Evolutionary conservation across 306 rosid genomes (phyloP), one percentile per base, ranked within the genome.

Genomic region (Potentilla sterilis): DNA sequence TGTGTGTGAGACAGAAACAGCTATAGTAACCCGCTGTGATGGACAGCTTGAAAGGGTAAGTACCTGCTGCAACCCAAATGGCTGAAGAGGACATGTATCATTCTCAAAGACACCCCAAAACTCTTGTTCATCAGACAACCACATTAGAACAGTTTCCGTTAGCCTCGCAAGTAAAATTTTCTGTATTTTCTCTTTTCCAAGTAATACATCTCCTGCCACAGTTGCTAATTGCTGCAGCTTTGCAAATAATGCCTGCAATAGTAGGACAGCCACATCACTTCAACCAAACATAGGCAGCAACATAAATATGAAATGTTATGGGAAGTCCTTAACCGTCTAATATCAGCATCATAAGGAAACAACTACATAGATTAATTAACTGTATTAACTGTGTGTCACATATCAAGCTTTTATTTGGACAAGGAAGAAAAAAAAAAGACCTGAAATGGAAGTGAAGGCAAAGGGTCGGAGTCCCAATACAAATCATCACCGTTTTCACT

Each of bases 361-460:
- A 44, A 32, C 64, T 19, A 74, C 49, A 44, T 5, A 59, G 18
- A 74, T 42, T 42, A 73, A 61, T 24, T 24, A 44, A 54, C 59
- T 54, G 24, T n/a, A n/a, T 9, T 24, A 44, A 54, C 59, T 54
- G 59, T n/a, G 7, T 9, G 13, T 8, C 18, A 59, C 14, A 64
- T 10, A 16, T 7, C n/a, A 37, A 64, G 18, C 42, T 0, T 38
- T 62, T 62, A 62, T 62, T 62, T 14, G 37, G 40, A 62, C 9
- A 63, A 69, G 81, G 40, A 73, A 76, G 83, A 83, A 77, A 72
- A 49, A 72, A 49, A 46, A 12, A 51, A 35, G 67, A 92, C 99
- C 99, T 95, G 99, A 89, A 95, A 95, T 52, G 99, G 99, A 85
- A 95, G 99, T 0, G 99, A 95, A 74, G 99, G 99, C 78, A 87